These are phyloP conservation scores for Cladosporium colombiae DNA, from an alignment of 2,329 filamentous ascomycete genomes.

Conservation along the genomic window DNA sequence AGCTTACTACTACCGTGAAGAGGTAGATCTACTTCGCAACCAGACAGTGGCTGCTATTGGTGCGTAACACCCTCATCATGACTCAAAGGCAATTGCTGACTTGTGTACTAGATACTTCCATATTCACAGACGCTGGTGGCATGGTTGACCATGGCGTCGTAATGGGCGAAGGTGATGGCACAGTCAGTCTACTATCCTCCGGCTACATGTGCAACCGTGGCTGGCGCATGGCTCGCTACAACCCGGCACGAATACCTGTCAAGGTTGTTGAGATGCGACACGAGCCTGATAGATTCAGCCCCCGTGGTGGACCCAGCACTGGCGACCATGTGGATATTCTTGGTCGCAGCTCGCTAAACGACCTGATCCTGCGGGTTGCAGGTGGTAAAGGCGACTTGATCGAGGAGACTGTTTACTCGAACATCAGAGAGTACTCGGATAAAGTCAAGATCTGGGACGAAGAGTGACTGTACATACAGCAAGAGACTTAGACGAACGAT, in stretches of 20 bases:
- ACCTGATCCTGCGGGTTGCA: conserved; percentile 82
- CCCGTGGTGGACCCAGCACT: conserved; percentile 69
- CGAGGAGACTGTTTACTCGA: conserved; percentile 73
- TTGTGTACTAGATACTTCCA: conserved; percentile 61
- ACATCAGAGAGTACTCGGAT: conserved; percentile 78
- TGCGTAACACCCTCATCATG: neutral
- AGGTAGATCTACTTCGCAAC: conserved; percentile 60
- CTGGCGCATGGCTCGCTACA: conserved; percentile 92
- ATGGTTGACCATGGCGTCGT: conserved; percentile 82
- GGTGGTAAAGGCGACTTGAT: conserved; percentile 82
- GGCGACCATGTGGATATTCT: conserved; percentile 96
- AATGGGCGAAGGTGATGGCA: conserved; percentile 94
- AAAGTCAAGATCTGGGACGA: conserved; percentile 82
- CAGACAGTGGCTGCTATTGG: conserved; percentile 55
- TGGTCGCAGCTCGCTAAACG: conserved; percentile 83
- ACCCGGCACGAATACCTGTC: conserved; percentile 78
- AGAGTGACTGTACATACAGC: conserved; percentile 21
- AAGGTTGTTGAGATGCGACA: conserved; percentile 95
- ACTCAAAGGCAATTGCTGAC: conserved; percentile 15
- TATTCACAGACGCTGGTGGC: conserved; percentile 59
- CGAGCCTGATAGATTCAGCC: conserved; percentile 88
- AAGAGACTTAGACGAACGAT: neutral
- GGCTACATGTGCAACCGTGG: conserved; percentile 98
- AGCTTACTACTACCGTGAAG: conserved; percentile 84
- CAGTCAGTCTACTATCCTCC: conserved; percentile 84